These are phyloP conservation scores for Erodium chrysanthum DNA, from an alignment of 441 rosid genomes.

Conservation along the genomic window DNA sequence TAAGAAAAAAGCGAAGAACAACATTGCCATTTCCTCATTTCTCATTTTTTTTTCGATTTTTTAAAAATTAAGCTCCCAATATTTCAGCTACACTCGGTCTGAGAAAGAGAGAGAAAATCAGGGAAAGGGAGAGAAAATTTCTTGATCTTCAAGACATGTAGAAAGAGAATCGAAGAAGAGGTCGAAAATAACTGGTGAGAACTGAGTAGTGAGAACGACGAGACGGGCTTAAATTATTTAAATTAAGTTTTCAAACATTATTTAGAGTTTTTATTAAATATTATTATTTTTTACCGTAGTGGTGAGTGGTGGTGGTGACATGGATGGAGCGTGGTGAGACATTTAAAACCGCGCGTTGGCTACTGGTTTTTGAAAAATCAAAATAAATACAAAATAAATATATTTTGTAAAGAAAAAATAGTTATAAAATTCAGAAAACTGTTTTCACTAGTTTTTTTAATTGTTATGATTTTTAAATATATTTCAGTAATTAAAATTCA, in stretches of 20 bases:
- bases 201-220: neutral
- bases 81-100: neutral
- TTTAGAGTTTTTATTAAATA: neutral
- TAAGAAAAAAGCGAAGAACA: conserved; percentile 32
- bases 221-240: conserved; percentile 1
- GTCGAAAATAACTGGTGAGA: conserved; percentile 17
- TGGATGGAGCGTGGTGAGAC: conserved; percentile 2
- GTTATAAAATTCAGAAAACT: too few species aligned
- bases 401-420: too few species aligned
- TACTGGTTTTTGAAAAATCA: neutral
- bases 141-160: conserved; percentile 19
- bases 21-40: conserved; percentile 16
- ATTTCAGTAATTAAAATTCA: too few species aligned
- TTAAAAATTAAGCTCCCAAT: conserved; percentile 9
- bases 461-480: too few species aligned
- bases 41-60: conserved; percentile 4
- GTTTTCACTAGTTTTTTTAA: too few species aligned
- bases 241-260: neutral
- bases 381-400: too few species aligned
- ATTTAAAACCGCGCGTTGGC: conserved; percentile 16
- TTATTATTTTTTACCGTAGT: too few species aligned
- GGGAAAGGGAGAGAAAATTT: conserved; percentile 28
- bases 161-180: conserved; percentile 26
- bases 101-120: conserved; percentile 9
- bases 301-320: conserved; percentile 7